A percentile compares a stretch with the other conserved stretches of the same genome.
Evolutionary conservation across 148 eudicot genomes (phyloP).

Genomic region (Salicornia ramosissima): DNA sequence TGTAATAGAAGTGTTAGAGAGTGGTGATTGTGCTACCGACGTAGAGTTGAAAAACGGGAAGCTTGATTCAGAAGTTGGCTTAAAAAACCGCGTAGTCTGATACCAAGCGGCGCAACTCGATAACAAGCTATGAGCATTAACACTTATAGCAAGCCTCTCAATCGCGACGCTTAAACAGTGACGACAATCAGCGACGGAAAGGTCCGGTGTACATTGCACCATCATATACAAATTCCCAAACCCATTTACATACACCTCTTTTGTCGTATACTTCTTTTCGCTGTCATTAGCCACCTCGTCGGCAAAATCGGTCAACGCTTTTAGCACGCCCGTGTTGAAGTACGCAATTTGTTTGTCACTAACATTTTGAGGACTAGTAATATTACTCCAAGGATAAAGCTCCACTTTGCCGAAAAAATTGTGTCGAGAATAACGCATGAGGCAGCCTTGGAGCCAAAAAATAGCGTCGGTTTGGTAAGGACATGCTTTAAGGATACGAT

Average conservation of each 20-base stretch:
- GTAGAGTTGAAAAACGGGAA: not conserved
- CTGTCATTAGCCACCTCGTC: not conserved
- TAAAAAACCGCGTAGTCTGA: not conserved
- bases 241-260: not conserved
- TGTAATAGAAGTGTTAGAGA: not conserved
- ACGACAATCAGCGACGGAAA: not conserved
- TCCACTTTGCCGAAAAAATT: conserved; percentile 11
- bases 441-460: conserved; percentile 20
- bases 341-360: not conserved
- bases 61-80: not conserved
- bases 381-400: not conserved
- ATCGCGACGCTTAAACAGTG: not conserved
- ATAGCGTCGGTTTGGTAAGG: conserved; percentile 20
- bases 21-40: not conserved
- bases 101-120: conserved; percentile 28
- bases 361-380: conserved; percentile 1
- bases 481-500: conserved; percentile 7
- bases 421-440: conserved; percentile 26
- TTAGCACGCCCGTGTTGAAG: not conserved
- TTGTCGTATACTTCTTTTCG: not conserved
- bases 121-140: conserved; percentile 18
- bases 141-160: not conserved
- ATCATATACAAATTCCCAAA: conserved; percentile 1
- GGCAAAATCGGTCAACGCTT: conserved; percentile 6
- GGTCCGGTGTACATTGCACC: conserved; percentile 13